A percentile compares a stretch with the other conserved stretches of the same genome.
Evolutionary conservation across 2,329 filamentous ascomycete genomes (phyloP).

Genomic region (Fusarium ramigenum): DNA sequence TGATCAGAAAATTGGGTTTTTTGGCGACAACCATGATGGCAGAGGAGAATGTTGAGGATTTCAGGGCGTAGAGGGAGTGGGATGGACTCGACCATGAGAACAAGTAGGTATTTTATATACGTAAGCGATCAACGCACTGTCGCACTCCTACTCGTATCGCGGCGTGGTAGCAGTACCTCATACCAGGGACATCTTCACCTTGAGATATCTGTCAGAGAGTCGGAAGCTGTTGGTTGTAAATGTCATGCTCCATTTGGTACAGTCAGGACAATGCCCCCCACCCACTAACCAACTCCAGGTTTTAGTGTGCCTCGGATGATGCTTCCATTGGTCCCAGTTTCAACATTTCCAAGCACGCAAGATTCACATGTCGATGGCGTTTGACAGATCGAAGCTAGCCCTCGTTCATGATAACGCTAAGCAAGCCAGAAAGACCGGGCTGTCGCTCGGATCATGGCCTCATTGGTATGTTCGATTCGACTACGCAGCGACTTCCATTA

Average conservation of each 20-base stretch:
- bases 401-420: not conserved
- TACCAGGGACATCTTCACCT: no score
- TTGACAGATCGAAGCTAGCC: not conserved
- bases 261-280: not conserved
- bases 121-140: not conserved
- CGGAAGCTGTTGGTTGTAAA: not conserved
- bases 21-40: not conserved
- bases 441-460: not conserved
- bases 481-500: not conserved
- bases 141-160: not conserved
- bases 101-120: not conserved
- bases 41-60: not conserved
- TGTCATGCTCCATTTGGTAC: not conserved
- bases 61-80: not conserved
- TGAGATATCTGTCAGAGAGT: not conserved
- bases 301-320: not conserved
- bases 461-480: not conserved
- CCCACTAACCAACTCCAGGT: not conserved
- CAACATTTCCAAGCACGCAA: not conserved
- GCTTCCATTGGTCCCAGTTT: not conserved
- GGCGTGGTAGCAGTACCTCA: no score
- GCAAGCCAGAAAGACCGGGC: not conserved
- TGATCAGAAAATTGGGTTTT: slow-evolving; percentile 41
- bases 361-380: not conserved
- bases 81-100: not conserved